These are phyloP conservation scores for Verticillium tricorpus DNA, from an alignment of 2,329 filamentous ascomycete species.

Conservation along the genomic window DNA sequence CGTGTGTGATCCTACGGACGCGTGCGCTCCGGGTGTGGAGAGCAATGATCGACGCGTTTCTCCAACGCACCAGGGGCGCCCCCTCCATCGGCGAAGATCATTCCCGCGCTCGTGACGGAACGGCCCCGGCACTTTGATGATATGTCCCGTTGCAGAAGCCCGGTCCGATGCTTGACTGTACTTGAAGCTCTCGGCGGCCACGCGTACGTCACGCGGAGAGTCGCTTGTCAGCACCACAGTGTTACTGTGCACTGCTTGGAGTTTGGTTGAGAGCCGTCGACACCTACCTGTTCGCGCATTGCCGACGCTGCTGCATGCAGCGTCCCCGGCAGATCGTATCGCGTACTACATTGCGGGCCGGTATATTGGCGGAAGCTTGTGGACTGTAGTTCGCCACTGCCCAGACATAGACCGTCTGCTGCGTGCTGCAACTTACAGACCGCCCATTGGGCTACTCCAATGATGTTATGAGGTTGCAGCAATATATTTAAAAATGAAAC, in stretches of 20 bases:
- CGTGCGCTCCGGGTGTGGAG: background rate
- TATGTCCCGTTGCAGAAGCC: background rate
- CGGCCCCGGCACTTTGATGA: background rate
- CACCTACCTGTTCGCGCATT: background rate
- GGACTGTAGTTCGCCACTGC: background rate
- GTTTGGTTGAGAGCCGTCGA: background rate
- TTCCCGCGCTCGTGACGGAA: background rate
- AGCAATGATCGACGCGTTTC: background rate
- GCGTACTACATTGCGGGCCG: background rate
- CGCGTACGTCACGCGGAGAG: background rate
- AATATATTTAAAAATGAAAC: no score
- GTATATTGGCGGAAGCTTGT: background rate
- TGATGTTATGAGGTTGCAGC: no score
- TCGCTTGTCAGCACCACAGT: background rate
- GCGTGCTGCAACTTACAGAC: no score
- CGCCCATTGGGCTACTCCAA: no score
- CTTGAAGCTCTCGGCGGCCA: background rate
- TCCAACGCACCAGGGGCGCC: background rate
- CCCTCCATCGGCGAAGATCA: background rate
- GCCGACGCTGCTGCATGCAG: background rate
- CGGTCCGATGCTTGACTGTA: background rate
- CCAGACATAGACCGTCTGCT: background rate
- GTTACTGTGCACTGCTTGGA: background rate
- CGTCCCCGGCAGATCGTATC: background rate
- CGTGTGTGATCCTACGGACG: background rate